phyloP scores from a whole-genome alignment of 495 filamentous ascomycete genomes.

The Neurospora discreta region DNA sequence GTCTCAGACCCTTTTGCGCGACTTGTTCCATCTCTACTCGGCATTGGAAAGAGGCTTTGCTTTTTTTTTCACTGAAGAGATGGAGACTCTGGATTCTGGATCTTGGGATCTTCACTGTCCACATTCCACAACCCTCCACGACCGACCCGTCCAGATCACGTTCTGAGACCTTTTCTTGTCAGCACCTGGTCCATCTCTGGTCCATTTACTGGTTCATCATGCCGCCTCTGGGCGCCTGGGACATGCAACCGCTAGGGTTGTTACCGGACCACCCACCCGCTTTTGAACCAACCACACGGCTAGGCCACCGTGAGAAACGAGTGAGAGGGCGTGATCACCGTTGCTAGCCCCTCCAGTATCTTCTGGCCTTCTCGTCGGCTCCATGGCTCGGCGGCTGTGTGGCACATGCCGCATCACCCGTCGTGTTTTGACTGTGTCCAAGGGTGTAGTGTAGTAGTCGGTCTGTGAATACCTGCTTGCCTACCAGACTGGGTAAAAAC shows the following conservation, averaged over 20 bases:
- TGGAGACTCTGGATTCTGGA: neutral
- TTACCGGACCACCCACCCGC: neutral
- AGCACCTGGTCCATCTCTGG: slow-evolving; percentile 1
- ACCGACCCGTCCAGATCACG: neutral
- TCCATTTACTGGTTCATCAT: slow-evolving; percentile 7
- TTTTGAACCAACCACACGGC: slow-evolving; percentile 19
- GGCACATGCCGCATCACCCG: slow-evolving; percentile 9
- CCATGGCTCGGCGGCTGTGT: neutral
- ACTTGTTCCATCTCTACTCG: neutral
- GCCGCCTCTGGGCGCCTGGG: slow-evolving; percentile 9
- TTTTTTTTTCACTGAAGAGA: neutral
- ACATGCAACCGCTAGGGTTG: neutral
- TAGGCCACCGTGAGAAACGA: slow-evolving; percentile 16
- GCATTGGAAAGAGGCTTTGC: neutral
- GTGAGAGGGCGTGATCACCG: slow-evolving; percentile 1
- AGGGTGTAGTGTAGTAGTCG: neutral
- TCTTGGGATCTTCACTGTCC: neutral
- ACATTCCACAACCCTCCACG: neutral
- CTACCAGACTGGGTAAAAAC: neutral
- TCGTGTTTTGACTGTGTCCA: neutral
- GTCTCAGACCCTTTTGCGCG: neutral
- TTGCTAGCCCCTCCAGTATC: neutral
- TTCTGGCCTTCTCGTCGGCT: slow-evolving; percentile 1
- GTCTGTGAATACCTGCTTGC: neutral
- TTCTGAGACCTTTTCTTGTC: neutral